Conservation (phyloP, 192 early-diverging fungal genomes). For the Coemansia asiatica region DNA sequence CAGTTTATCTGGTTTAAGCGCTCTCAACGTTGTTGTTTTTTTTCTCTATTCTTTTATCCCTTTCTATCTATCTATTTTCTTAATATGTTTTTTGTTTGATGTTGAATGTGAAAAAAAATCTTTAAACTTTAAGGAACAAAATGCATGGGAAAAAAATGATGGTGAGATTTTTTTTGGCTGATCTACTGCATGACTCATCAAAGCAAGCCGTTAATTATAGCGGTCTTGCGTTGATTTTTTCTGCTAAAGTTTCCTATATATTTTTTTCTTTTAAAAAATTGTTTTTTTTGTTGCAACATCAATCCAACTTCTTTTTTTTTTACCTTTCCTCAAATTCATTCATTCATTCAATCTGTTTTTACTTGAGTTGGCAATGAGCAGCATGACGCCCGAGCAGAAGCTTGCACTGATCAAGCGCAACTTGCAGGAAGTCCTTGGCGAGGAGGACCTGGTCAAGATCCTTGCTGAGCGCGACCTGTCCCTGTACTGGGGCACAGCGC, state of each 20-base stretch:
- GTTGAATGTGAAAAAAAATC: background rate
- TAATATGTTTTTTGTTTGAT: background rate
- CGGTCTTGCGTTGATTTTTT: too few relatives aligned
- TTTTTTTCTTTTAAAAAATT: slow-evolving; percentile 14
- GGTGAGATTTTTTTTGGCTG: background rate
- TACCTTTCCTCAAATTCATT: background rate
- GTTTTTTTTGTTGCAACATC: slow-evolving; percentile 3
- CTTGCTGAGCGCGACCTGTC: slow-evolving; percentile 86
- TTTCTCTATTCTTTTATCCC: background rate
- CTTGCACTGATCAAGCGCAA: slow-evolving; percentile 87
- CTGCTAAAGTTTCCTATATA: background rate
- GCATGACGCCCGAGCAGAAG: slow-evolving; percentile 61
- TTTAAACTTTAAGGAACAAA: too few relatives aligned
- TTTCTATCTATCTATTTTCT: background rate
- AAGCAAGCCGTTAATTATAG: too few relatives aligned
- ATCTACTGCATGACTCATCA: background rate
- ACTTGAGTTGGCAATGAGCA: slow-evolving; percentile 1
- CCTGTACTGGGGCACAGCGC: slow-evolving; percentile 97
- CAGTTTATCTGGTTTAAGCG: background rate
- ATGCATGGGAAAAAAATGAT: background rate
- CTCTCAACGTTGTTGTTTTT: background rate
- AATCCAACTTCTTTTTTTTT: too few relatives aligned
- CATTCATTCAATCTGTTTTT: slow-evolving; percentile 3
- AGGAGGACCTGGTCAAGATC: slow-evolving; percentile 79
- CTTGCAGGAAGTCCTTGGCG: slow-evolving; percentile 91